phyloP scores from a whole-genome alignment of 2,329 filamentous ascomycete genomes.

The Anthostomella pinea region DNA sequence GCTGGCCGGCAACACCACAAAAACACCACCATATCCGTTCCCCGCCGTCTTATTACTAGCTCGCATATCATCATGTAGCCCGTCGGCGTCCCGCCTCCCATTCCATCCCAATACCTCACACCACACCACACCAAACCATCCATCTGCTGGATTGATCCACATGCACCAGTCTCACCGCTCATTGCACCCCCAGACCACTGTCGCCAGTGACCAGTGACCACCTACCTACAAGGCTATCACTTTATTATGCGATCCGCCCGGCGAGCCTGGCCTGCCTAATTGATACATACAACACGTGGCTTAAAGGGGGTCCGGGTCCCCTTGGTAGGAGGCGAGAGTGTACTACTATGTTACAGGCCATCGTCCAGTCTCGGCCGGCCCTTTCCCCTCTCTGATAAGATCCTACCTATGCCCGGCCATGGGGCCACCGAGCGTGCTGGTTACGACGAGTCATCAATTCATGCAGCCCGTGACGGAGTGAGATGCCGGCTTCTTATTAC shows the following conservation, averaged over 20 bases:
- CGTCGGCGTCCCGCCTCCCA: slow-evolving; percentile 5
- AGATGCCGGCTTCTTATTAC: too few species aligned
- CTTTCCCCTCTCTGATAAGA: slow-evolving; percentile 20
- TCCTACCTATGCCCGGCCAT: slow-evolving; percentile 20
- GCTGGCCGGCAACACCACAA: too few species aligned
- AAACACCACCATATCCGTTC: too few species aligned
- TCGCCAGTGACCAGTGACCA: slow-evolving; percentile 1
- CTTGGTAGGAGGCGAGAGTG: too few species aligned
- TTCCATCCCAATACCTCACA: slow-evolving; percentile 3
- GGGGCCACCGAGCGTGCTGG: slow-evolving; percentile 10
- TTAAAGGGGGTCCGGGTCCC: too few species aligned
- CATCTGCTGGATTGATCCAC: slow-evolving; percentile 7
- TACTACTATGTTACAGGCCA: slow-evolving; percentile 21
- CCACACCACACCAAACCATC: too few species aligned
- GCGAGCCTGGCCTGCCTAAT: background rate
- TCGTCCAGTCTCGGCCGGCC: slow-evolving; percentile 27
- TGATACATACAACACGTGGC: too few species aligned
- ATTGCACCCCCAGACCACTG: slow-evolving; percentile 1
- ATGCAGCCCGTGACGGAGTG: too few species aligned
- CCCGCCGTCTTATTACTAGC: slow-evolving; percentile 1
- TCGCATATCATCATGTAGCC: slow-evolving; percentile 7
- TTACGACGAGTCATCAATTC: slow-evolving; percentile 20
- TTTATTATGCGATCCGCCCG: slow-evolving; percentile 8
- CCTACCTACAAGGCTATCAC: slow-evolving; percentile 5
- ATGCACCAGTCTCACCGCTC: slow-evolving; percentile 13